Conservation (phyloP, 495 filamentous ascomycete species). For the Lasiosphaeris hirsuta region DNA sequence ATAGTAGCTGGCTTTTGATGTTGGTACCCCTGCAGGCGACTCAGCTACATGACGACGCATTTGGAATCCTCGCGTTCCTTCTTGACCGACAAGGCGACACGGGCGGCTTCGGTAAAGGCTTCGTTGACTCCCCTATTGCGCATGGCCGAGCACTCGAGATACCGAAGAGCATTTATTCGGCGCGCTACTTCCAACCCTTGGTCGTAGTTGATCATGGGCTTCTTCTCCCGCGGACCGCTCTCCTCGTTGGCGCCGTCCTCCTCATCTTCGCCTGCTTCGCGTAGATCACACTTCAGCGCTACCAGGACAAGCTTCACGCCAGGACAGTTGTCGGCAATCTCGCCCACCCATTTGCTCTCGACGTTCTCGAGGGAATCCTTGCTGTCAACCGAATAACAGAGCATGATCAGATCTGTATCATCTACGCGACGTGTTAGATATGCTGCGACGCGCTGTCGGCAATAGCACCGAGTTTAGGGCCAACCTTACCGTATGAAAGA, state of each 20-base stretch:
- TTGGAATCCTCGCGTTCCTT: slow-evolving; percentile 53
- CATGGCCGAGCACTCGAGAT: slow-evolving; percentile 98
- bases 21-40: background rate
- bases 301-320: slow-evolving; percentile 94
- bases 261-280: slow-evolving; percentile 62
- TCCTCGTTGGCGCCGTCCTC: slow-evolving; percentile 44
- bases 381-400: slow-evolving; percentile 96
- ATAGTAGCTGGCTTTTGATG: background rate
- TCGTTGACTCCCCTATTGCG: slow-evolving; percentile 96
- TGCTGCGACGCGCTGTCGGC: background rate
- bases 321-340: slow-evolving; percentile 96
- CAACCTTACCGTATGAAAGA: slow-evolving; percentile 70
- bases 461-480: background rate
- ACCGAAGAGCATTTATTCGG: slow-evolving; percentile 82
- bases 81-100: slow-evolving; percentile 92
- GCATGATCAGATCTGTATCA: slow-evolving; percentile 96
- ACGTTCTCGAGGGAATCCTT: slow-evolving; percentile 97
- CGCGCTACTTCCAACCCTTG: slow-evolving; percentile 90
- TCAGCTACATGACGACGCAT: slow-evolving; percentile 54
- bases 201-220: slow-evolving; percentile 82
- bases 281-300: slow-evolving; percentile 92
- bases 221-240: slow-evolving; percentile 52
- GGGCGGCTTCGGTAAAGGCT: slow-evolving; percentile 95
- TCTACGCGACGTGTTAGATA: slow-evolving; percentile 35
- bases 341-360: slow-evolving; percentile 94